Evolutionary conservation across 352 stramenopile genomes (phyloP), one percentile per base, ranked within the genome.

Genomic region (Globisporangium camurandrum): DNA sequence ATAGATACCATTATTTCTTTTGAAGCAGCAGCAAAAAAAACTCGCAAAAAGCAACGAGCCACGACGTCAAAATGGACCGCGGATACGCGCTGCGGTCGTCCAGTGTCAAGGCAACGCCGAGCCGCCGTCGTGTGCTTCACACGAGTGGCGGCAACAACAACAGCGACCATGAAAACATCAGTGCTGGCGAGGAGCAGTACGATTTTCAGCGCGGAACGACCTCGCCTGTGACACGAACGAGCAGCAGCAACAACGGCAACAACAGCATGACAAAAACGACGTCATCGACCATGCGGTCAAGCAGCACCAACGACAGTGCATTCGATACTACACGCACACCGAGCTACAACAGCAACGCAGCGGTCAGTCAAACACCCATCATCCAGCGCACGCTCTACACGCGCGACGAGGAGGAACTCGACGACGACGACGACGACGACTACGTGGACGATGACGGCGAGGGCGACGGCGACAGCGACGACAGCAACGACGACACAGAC

Each of bases 321-420:
- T 49, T 20, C 7, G 16, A 46, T 34, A 17, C 24, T 12, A 48
- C 26, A n/a, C 42, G 48, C 37, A 48, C 42, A 5, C 36, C 37
- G 22, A 54, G 42, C 24, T n/a, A n/a, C n/a, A 45, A 24, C 19
- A 49, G 46, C n/a, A 58, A 62, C 22, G 61, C n/a, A n/a, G n/a
- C n/a, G n/a, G n/a, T 52, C 0, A 63, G 67, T 12, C 61, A 59
- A 27, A 86, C 77, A 22, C 72, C 77, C 11, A 64, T 72, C 0
- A 70, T 88, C 43, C 77, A 84, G 40, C 68, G 75, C 27, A 84
- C 71, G 49, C 62, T 88, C n/a, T 57, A 67, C 39, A 62, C 81
- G 57, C 61, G 61, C 12, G 63, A 65, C 20, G 67, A 62, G 8
- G 73, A 71, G 8, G 73, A 71, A 11, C 40, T 78, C 11, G 69